Evolutionary conservation across 129 eudicot genomes (phyloP).

Genomic region (Calendula officinalis): DNA sequence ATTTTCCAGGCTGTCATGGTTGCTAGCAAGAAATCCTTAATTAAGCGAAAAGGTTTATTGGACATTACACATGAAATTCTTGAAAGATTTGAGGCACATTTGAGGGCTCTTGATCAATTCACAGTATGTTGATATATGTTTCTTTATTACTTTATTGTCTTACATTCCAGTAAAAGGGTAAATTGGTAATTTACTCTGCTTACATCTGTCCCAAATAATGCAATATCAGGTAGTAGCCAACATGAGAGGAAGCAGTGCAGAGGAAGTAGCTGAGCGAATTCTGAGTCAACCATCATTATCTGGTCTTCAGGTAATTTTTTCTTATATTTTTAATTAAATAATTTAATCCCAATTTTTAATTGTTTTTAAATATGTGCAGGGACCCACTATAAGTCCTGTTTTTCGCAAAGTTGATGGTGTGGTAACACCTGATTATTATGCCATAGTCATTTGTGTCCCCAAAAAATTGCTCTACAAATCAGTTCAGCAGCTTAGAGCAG

Average conservation of each 20-base stretch:
- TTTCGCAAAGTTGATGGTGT: conserved; percentile 59
- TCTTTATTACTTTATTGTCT: conserved; percentile 1
- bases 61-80: conserved; percentile 84
- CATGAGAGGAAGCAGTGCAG: conserved; percentile 88
- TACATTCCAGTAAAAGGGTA: conserved; percentile 9
- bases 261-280: conserved; percentile 84
- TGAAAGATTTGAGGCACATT: conserved; percentile 93
- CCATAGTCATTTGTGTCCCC: conserved; percentile 91
- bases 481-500: conserved; percentile 87
- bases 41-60: conserved; percentile 64
- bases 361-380: conserved; percentile 44
- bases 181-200: not conserved
- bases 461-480: conserved; percentile 74
- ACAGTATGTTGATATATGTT: conserved; percentile 48
- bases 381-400: conserved; percentile 92
- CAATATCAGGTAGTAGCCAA: conserved; percentile 78
- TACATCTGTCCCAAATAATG: not conserved
- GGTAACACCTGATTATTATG: conserved; percentile 61
- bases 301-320: conserved; percentile 77
- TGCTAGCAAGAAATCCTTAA: conserved; percentile 85
- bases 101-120: conserved; percentile 75
- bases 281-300: conserved; percentile 74
- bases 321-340: not conserved
- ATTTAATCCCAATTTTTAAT: conserved; percentile 9
- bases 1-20: conserved; percentile 76